A percentile compares a stretch with the other conserved stretches of the same genome.
Evolutionary conservation across 441 rosid genomes (phyloP).

Genomic region (Euphorbia schlechtendalii): DNA sequence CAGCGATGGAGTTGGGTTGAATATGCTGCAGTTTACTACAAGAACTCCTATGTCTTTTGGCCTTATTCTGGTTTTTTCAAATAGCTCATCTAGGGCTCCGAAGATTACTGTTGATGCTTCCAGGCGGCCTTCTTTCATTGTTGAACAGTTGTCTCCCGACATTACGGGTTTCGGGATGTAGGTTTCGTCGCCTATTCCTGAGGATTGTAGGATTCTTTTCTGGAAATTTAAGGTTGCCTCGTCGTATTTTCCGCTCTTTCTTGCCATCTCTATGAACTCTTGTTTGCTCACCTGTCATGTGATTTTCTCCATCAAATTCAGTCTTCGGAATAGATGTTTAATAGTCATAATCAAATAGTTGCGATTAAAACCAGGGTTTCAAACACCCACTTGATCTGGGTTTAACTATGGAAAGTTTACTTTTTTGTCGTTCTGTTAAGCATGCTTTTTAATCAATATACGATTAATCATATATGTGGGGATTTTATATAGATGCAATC

Average conservation of each 20-base stretch:
- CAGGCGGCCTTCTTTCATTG: conserved; percentile 79
- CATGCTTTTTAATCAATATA: too few relatives aligned
- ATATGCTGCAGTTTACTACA: conserved; percentile 88
- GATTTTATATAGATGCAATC: too few relatives aligned
- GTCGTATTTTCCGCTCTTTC: conserved; percentile 55
- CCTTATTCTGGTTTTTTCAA: conserved; percentile 63
- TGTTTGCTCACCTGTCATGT: conserved; percentile 51
- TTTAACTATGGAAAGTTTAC: too few relatives aligned
- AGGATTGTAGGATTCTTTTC: conserved; percentile 52
- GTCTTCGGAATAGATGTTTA: too few relatives aligned
- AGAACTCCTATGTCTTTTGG: conserved; percentile 84
- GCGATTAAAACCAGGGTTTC: too few relatives aligned
- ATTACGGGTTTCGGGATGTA: conserved; percentile 59
- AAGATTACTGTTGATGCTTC: conserved; percentile 84
- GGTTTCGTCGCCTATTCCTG: conserved; percentile 82
- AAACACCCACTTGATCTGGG: too few relatives aligned
- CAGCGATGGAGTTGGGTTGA: conserved; percentile 84
- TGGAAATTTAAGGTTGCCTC: conserved; percentile 55
- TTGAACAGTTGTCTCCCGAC: conserved; percentile 44
- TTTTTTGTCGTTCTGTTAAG: too few relatives aligned
- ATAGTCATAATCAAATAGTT: too few relatives aligned
- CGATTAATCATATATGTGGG: too few relatives aligned
- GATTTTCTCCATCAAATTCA: too few relatives aligned
- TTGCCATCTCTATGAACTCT: conserved; percentile 50
- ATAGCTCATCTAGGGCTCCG: conserved; percentile 79